A percentile compares a stretch with the other conserved stretches of the same genome.
Conservation (phyloP, 495 filamentous ascomycete genomes). For the Penicillium parvum region DNA sequence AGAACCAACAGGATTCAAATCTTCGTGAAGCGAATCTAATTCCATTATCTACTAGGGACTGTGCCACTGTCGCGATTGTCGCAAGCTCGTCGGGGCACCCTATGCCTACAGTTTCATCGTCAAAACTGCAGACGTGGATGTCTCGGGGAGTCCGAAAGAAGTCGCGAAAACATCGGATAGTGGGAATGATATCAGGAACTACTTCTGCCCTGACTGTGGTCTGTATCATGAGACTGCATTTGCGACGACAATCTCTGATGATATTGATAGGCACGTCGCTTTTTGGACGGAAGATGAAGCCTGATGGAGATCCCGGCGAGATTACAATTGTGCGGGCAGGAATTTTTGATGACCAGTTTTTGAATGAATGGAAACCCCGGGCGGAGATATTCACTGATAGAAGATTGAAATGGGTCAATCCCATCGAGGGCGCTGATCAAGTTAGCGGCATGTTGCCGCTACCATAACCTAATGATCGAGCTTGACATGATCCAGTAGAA, state of each 20-base stretch:
- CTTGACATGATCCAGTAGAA: no score
- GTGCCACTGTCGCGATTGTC: constrained; percentile 38
- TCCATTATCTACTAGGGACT: constrained; percentile 20
- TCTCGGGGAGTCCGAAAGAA: constrained; percentile 31
- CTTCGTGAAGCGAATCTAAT: constrained; percentile 2
- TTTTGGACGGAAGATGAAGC: constrained; percentile 21
- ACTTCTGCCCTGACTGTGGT: constrained; percentile 40
- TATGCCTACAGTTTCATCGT: constrained; percentile 27
- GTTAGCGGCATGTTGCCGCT: constrained; percentile 20
- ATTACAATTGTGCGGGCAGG: constrained; percentile 30
- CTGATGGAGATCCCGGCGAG: constrained; percentile 15
- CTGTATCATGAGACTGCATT: constrained; percentile 2
- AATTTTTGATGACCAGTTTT: constrained; percentile 28
- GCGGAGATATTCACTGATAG: constrained; percentile 27
- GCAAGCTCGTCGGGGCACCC: constrained; percentile 28
- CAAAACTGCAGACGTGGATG: constrained; percentile 17
- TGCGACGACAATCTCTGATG: constrained; percentile 6
- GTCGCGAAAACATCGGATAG: constrained; percentile 31
- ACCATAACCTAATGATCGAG: background rate
- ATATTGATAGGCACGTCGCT: constrained; percentile 31
- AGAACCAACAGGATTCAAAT: background rate
- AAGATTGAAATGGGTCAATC: constrained; percentile 24
- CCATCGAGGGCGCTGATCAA: constrained; percentile 29
- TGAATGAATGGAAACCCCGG: constrained; percentile 24
- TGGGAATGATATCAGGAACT: constrained; percentile 32